Percentiles rank a stretch among this genome's conserved stretches.
Evolutionary conservation across 345 rosid species (phyloP).

Genomic region (Angophora floribunda): DNA sequence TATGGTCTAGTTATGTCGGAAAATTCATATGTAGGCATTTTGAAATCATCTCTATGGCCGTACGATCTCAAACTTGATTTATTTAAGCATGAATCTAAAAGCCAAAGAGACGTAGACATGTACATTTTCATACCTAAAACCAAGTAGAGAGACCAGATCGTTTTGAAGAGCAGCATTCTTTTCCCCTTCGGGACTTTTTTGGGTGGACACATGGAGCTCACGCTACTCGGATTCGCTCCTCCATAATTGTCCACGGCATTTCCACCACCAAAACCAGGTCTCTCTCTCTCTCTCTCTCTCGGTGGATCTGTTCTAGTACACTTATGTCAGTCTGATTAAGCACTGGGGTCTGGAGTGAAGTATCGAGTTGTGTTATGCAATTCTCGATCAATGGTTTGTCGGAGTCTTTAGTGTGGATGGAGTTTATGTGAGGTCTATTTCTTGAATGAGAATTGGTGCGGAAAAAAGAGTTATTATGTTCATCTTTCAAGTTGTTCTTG

Average conservation of each 20-base stretch:
- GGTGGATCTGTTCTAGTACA: too few species aligned
- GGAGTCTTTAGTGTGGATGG: not conserved
- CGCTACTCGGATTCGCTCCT: too few species aligned
- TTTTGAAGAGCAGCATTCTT: slow-evolving; percentile 7
- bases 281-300: too few species aligned
- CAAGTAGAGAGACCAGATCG: not conserved
- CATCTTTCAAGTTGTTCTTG: not conserved
- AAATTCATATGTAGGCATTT: not conserved
- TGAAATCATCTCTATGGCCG: not conserved
- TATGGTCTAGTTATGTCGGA: accelerated
- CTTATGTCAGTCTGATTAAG: too few species aligned
- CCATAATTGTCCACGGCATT: too few species aligned
- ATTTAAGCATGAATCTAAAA: not conserved
- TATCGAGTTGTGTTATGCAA: too few species aligned
- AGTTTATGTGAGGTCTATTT: not conserved
- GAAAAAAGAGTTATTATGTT: too few species aligned
- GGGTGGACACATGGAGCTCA: not conserved
- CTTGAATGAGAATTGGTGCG: not conserved
- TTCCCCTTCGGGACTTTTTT: slow-evolving; percentile 1
- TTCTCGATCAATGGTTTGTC: too few species aligned
- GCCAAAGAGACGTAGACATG: not conserved
- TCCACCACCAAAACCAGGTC: too few species aligned
- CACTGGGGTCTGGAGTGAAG: too few species aligned
- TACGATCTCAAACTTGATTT: too few species aligned
- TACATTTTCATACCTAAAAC: not conserved